These are phyloP conservation scores for Neofusicoccum parvum DNA, from an alignment of 2,329 filamentous ascomycete species.

Conservation along the genomic window DNA sequence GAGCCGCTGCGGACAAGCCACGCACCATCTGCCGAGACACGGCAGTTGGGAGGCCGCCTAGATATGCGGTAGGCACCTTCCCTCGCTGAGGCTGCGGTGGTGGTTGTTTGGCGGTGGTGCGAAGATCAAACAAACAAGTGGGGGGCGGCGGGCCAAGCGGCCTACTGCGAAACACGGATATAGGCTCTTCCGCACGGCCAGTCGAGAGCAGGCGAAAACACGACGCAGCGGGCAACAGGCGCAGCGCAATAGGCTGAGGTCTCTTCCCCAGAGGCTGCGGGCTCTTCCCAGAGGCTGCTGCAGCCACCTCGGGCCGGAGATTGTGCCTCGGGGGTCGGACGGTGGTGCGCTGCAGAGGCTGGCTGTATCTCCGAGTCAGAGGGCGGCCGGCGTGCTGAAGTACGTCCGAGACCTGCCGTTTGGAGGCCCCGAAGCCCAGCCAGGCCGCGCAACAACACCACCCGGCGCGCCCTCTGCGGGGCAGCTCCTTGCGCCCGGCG, in stretches of 20 bases:
- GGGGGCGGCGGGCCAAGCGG: too few relatives aligned
- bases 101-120: not conserved
- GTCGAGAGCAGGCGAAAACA: not conserved
- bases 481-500: conserved; percentile 1
- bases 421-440: not conserved
- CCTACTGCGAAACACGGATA: not conserved
- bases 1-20: too few relatives aligned
- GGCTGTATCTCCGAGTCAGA: conserved; percentile 9
- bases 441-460: not conserved
- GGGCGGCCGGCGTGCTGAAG: not conserved
- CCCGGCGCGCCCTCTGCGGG: not conserved
- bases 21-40: too few relatives aligned
- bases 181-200: not conserved
- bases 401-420: not conserved
- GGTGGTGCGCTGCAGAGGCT: not conserved
- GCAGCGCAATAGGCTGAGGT: not conserved
- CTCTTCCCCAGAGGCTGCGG: not conserved
- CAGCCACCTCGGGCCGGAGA: not conserved
- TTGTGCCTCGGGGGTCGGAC: not conserved
- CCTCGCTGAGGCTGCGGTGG: not conserved
- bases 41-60: too few relatives aligned
- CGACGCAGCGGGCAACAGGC: not conserved
- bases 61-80: too few relatives aligned
- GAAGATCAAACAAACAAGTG: not conserved
- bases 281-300: not conserved